Percentiles rank a stretch among this genome's conserved stretches.
Evolutionary conservation across 2,329 filamentous ascomycete genomes (phyloP).

Genomic region (Exophiala sp.): DNA sequence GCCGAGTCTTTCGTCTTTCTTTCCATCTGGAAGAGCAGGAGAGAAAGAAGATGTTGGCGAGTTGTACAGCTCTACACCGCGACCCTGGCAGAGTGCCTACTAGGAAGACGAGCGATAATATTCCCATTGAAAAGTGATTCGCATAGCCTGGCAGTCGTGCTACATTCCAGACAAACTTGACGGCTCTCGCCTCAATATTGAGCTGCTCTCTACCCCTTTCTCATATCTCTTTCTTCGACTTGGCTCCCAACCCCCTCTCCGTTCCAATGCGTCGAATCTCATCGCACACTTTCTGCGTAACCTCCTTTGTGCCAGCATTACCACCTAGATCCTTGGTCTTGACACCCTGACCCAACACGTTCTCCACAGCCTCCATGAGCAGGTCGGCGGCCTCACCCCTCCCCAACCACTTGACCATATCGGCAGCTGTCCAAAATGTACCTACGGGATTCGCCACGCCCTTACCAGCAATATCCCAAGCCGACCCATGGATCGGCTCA

Average conservation of each 20-base stretch:
- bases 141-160: too few species aligned
- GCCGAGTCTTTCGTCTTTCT: too few species aligned
- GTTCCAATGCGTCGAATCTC: conserved; percentile 20
- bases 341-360: conserved; percentile 51
- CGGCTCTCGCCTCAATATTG: too few species aligned
- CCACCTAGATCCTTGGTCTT: conserved; percentile 58
- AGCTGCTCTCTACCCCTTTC: too few species aligned
- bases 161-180: too few species aligned
- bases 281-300: conserved; percentile 51
- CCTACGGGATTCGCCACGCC: conserved; percentile 84
- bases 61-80: too few species aligned
- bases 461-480: conserved; percentile 94
- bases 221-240: not conserved
- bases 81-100: too few species aligned
- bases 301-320: conserved; percentile 49
- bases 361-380: conserved; percentile 56
- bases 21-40: too few species aligned
- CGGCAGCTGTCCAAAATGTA: conserved; percentile 64
- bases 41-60: too few species aligned
- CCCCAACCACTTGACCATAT: conserved; percentile 62
- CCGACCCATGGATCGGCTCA: conserved; percentile 67
- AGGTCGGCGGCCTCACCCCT: conserved; percentile 51
- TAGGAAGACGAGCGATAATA: too few species aligned
- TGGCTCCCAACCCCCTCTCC: conserved; percentile 2
- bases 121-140: too few species aligned